A percentile compares a stretch with the other conserved stretches of the same genome.
Conservation (phyloP, 495 filamentous ascomycete genomes). For the Penicillium canariense region DNA sequence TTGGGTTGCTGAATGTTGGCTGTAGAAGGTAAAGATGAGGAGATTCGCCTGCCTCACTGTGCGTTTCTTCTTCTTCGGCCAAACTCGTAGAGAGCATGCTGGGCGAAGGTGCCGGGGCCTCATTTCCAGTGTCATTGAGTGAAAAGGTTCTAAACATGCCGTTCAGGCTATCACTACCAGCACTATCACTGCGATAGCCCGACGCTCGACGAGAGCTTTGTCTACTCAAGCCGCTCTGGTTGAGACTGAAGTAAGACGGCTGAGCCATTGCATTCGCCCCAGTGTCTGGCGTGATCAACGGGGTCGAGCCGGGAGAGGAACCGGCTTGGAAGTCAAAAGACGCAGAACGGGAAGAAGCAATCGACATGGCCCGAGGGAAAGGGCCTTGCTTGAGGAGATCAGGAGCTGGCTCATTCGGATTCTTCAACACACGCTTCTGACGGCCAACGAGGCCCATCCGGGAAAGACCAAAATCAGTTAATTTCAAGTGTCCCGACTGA, state of each 20-base stretch:
- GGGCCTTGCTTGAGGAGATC: conserved; percentile 91
- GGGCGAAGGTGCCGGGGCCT: conserved; percentile 30
- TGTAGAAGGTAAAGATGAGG: conserved; percentile 67
- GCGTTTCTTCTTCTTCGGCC: conserved; percentile 68
- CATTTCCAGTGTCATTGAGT: conserved; percentile 58
- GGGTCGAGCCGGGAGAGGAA: conserved; percentile 78
- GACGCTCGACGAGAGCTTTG: conserved; percentile 80
- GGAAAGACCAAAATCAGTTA: conserved; percentile 96
- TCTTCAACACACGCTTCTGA: conserved; percentile 88
- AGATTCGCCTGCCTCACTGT: conserved; percentile 64
- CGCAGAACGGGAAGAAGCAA: conserved; percentile 90
- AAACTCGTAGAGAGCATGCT: conserved; percentile 43
- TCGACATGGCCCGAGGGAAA: conserved; percentile 79
- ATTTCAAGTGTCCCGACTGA: conserved; percentile 91
- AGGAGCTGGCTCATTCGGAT: conserved; percentile 74
- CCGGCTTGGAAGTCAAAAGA: conserved; percentile 86
- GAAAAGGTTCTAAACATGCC: conserved; percentile 83
- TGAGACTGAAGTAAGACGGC: conserved; percentile 90
- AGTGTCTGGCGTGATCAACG: conserved; percentile 81
- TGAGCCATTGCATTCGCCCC: conserved; percentile 61
- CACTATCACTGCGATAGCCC: conserved; percentile 87
- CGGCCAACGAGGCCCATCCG: conserved; percentile 96
- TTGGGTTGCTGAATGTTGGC: conserved; percentile 52
- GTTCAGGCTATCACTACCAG: conserved; percentile 79
- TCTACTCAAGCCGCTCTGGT: conserved; percentile 61